A percentile compares a stretch with the other conserved stretches of the same genome.
phyloP scores from a whole-genome alignment of 2,329 filamentous ascomycete genomes.

The Huntiella abstrusa region DNA sequence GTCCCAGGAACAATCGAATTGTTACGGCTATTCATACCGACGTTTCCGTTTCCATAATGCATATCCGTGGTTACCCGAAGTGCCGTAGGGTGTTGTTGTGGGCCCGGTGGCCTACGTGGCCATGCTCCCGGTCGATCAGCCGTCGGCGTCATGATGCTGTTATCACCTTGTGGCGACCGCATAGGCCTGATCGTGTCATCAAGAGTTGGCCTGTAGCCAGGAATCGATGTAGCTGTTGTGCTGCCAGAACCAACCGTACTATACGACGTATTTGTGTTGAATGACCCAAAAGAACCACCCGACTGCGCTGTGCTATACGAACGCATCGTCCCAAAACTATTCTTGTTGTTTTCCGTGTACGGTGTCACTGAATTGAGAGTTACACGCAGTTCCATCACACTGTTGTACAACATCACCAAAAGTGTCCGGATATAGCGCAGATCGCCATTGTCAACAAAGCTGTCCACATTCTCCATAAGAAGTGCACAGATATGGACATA shows the following conservation, averaged over 20 bases:
- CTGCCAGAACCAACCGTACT: conserved; percentile 1
- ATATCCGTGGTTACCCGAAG: conserved; percentile 38
- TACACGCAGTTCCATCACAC: conserved; percentile 46
- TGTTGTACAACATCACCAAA: conserved; percentile 44
- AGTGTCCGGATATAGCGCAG: conserved; percentile 48
- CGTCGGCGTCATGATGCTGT: conserved; percentile 26
- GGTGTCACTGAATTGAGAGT: conserved; percentile 23
- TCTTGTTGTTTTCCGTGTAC: neutral
- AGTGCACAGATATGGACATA: conserved; percentile 47
- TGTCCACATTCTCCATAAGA: conserved; percentile 41
- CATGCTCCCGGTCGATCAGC: conserved; percentile 27
- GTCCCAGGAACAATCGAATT: conserved; percentile 31
- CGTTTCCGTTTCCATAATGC: conserved; percentile 28
- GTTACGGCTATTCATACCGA: conserved; percentile 18
- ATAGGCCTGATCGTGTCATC: conserved; percentile 30
- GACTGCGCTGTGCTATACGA: neutral
- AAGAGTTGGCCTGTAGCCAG: conserved; percentile 11
- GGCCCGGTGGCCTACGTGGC: conserved; percentile 17
- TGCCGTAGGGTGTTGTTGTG: conserved; percentile 31
- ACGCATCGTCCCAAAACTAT: conserved; percentile 2
- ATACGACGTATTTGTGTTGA: conserved; percentile 1
- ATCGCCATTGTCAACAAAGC: conserved; percentile 45
- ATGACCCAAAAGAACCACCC: neutral
- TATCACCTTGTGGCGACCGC: conserved; percentile 17
- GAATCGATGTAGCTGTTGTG: conserved; percentile 6